phyloP scores from a whole-genome alignment of 1,139 yeast genomes.

The Hyphopichia wangnamkhiaoensis region DNA sequence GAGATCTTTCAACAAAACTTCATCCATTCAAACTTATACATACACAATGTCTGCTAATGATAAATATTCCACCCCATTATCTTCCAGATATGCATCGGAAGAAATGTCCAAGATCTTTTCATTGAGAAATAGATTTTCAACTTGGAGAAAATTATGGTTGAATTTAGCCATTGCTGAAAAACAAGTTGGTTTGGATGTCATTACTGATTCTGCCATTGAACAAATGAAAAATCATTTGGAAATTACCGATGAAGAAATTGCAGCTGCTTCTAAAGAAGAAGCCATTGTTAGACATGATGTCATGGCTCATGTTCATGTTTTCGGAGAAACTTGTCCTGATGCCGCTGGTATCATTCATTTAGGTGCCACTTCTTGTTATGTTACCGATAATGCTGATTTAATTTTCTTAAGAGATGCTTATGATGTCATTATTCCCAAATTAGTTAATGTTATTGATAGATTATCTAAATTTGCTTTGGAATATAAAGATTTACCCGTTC shows the following conservation, averaged over 20 bases:
- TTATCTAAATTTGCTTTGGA: conserved; percentile 83
- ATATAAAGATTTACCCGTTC: conserved; percentile 92
- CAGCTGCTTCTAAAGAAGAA: conserved; percentile 86
- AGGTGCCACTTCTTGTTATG: conserved; percentile 98
- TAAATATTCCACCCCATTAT: conserved; percentile 85
- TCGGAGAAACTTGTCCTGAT: conserved; percentile 88
- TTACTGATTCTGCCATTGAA: conserved; percentile 87
- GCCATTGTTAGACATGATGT: conserved; percentile 99
- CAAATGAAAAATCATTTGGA: conserved; percentile 77
- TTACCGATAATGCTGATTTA: conserved; percentile 97
- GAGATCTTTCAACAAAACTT: background rate
- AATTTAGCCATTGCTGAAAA: conserved; percentile 95
- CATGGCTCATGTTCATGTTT: conserved; percentile 98
- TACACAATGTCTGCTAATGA: conserved; percentile 47
- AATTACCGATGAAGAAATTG: conserved; percentile 92
- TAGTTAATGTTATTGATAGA: conserved; percentile 93
- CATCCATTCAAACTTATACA: background rate
- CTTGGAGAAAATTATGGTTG: conserved; percentile 98
- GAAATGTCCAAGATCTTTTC: conserved; percentile 96
- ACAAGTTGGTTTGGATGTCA: conserved; percentile 80
- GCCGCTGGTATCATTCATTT: conserved; percentile 98
- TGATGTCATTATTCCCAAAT: conserved; percentile 88
- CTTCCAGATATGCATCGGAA: conserved; percentile 95
- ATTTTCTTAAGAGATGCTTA: conserved; percentile 95
- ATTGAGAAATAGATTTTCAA: conserved; percentile 88